These are phyloP conservation scores for Syncephalastrum monosporum DNA, from an alignment of 371 early-diverging fungal genomes.

Conservation along the genomic window DNA sequence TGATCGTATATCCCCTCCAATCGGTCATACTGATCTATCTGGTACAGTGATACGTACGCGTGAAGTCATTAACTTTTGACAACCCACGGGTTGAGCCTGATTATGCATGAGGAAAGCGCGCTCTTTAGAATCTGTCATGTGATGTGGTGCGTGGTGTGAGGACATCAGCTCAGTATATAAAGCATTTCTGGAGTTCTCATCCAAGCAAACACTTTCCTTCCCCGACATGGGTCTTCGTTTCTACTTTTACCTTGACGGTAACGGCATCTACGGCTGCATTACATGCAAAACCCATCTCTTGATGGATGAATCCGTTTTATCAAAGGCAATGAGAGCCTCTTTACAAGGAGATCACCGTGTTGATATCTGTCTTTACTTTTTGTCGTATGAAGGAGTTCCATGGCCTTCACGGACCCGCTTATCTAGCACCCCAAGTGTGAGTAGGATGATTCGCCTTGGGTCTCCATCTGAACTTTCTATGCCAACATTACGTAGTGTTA, in stretches of 20 bases:
- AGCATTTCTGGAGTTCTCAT: background rate
- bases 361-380: conserved; percentile 1
- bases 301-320: conserved; percentile 59
- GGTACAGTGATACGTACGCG: no score
- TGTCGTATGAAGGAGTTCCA: conserved; percentile 50
- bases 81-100: no score
- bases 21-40: no score
- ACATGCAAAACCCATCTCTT: conserved; percentile 77
- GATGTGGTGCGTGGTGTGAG: no score
- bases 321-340: conserved; percentile 47
- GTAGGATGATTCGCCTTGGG: background rate
- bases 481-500: conserved; percentile 44
- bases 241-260: conserved; percentile 54
- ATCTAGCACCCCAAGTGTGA: conserved; percentile 63
- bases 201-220: background rate
- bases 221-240: conserved; percentile 56
- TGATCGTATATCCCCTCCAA: no score
- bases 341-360: background rate
- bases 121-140: no score
- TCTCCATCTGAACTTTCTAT: conserved; percentile 2
- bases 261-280: conserved; percentile 60
- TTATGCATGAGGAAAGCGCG: no score
- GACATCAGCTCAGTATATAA: no score
- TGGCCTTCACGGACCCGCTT: conserved; percentile 65
- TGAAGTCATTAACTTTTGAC: no score